Evolutionary conservation across 2,329 filamentous ascomycete species (phyloP).

Genomic region (Ophioceras dolichostomum): DNA sequence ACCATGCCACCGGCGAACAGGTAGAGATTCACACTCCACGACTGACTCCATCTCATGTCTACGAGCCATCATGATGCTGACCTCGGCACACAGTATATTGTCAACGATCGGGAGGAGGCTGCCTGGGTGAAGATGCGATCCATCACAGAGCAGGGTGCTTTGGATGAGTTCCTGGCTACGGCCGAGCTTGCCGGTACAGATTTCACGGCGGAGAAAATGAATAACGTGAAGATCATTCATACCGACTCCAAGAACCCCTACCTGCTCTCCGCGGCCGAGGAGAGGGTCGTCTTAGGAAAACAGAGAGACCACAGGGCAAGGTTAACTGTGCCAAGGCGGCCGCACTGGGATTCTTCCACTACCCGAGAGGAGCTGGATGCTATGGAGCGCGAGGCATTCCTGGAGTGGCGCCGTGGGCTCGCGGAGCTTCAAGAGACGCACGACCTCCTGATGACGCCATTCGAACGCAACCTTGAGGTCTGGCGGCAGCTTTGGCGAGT

Average conservation of each 20-base stretch:
- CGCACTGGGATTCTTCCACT: conserved; percentile 76
- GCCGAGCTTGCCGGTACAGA: conserved; percentile 96
- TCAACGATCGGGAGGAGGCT: conserved; percentile 81
- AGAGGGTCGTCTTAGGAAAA: conserved; percentile 65
- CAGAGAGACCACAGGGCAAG: conserved; percentile 68
- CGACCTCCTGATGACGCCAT: conserved; percentile 92
- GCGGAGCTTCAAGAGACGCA: conserved; percentile 91
- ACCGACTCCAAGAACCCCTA: conserved; percentile 94
- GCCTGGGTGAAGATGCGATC: conserved; percentile 99
- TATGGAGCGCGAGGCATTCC: conserved; percentile 65
- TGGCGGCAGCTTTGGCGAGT: conserved; percentile 98
- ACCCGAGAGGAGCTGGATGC: conserved; percentile 72
- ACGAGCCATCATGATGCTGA: no score
- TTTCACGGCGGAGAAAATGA: conserved; percentile 98
- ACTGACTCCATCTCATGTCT: not conserved
- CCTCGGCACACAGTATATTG: conserved; percentile 67
- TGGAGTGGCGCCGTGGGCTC: conserved; percentile 81
- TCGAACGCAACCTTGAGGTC: conserved; percentile 93
- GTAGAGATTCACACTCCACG: conserved; percentile 26
- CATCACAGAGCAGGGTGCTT: conserved; percentile 89
- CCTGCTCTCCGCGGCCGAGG: conserved; percentile 73
- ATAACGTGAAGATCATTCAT: conserved; percentile 98
- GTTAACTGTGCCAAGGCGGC: conserved; percentile 80
- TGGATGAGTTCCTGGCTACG: conserved; percentile 93
- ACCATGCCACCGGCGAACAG: conserved; percentile 69